Evolutionary conservation across 2,329 filamentous ascomycete species (phyloP).

Genomic region (Paecilomyces dactylethromorphus): DNA sequence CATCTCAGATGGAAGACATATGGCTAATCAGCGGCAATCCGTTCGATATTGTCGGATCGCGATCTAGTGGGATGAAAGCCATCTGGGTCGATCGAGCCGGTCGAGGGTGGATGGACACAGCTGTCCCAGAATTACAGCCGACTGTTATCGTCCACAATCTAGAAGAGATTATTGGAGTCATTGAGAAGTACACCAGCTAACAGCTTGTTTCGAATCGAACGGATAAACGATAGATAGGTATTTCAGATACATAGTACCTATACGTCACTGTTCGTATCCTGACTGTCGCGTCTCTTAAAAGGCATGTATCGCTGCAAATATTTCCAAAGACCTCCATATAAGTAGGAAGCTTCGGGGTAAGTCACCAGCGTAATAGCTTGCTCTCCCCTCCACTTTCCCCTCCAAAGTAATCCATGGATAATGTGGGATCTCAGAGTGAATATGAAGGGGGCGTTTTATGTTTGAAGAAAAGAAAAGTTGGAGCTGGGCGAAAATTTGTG

Average conservation of each 20-base stretch:
- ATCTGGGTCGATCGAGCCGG: conserved; percentile 61
- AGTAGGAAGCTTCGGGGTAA: conserved; percentile 39
- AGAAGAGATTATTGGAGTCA: conserved; percentile 47
- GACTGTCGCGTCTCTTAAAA: background rate
- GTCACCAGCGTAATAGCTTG: conserved; percentile 26
- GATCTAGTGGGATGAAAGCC: conserved; percentile 53
- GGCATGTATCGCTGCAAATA: conserved; percentile 37
- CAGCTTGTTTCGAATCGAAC: background rate
- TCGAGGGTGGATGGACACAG: conserved; percentile 58
- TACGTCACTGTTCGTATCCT: background rate
- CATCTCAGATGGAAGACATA: conserved; percentile 42
- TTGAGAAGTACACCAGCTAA: conserved; percentile 13
- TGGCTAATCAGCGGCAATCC: conserved; percentile 69
- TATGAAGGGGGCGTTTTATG: conserved; percentile 41
- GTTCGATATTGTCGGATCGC: conserved; percentile 64
- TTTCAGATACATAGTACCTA: background rate
- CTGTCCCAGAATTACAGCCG: conserved; percentile 47
- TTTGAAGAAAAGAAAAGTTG: conserved; percentile 24
- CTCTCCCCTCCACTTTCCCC: conserved; percentile 44
- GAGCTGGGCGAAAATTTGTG: conserved; percentile 14
- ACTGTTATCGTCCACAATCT: conserved; percentile 50
- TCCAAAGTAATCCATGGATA: conserved; percentile 33
- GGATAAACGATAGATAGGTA: background rate
- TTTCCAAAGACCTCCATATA: conserved; percentile 42
- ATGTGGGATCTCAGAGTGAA: conserved; percentile 39